These are phyloP conservation scores for Aspergillus fructus DNA, from an alignment of 2,329 filamentous ascomycete genomes.

Conservation along the genomic window DNA sequence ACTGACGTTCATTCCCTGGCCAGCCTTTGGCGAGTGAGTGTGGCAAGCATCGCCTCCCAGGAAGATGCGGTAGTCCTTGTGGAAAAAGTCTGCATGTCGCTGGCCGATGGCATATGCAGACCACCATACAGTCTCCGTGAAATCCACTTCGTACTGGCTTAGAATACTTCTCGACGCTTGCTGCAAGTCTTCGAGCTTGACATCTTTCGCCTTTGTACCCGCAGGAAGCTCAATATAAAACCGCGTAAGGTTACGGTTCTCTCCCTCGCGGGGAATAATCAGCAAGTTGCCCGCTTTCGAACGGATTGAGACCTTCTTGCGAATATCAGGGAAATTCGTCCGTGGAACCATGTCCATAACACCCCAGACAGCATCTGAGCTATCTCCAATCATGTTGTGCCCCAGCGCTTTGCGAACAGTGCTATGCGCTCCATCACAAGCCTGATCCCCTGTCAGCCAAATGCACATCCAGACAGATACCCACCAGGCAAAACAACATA, in stretches of 20 bases:
- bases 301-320: conserved; percentile 51
- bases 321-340: conserved; percentile 52
- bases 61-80: conserved; percentile 65
- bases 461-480: not conserved
- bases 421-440: conserved; percentile 50
- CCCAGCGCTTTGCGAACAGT: conserved; percentile 40
- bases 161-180: conserved; percentile 54
- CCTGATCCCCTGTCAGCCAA: conserved; percentile 29
- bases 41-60: conserved; percentile 67
- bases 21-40: conserved; percentile 70
- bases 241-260: conserved; percentile 55
- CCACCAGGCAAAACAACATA: conserved; percentile 30
- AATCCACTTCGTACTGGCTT: conserved; percentile 54
- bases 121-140: conserved; percentile 64
- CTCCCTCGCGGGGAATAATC: conserved; percentile 56
- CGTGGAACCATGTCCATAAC: conserved; percentile 54
- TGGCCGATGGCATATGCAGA: conserved; percentile 71
- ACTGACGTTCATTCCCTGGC: conserved; percentile 57
- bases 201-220: conserved; percentile 51
- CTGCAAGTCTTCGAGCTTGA: conserved; percentile 56
- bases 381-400: conserved; percentile 60
- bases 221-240: conserved; percentile 62
- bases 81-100: conserved; percentile 68
- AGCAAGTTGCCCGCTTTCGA: conserved; percentile 47
- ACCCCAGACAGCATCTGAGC: conserved; percentile 58